Percentiles rank a stretch among this genome's conserved stretches.
These are phyloP conservation scores for Cystobasidium ongulense DNA, from an alignment of 768 basidiomycete genomes.

Conservation along the genomic window DNA sequence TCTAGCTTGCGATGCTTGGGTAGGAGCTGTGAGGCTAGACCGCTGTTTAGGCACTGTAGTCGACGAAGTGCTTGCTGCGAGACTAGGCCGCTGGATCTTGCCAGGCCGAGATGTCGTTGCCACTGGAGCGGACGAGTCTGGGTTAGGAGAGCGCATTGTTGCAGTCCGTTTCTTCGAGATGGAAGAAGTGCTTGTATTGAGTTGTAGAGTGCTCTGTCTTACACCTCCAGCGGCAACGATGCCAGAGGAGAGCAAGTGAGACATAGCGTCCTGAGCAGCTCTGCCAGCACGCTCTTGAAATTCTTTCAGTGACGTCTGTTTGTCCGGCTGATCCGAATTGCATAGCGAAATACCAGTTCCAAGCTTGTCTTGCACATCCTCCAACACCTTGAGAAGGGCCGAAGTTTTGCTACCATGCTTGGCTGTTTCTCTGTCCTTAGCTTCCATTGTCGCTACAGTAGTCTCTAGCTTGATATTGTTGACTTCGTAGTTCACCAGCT, in stretches of 20 bases:
- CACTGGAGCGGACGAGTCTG: neutral
- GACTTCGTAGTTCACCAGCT: conserved; percentile 1
- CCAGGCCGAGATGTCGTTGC: neutral
- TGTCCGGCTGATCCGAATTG: neutral
- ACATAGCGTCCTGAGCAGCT: neutral
- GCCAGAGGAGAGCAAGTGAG: neutral
- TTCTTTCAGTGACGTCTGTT: neutral
- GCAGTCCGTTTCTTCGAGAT: conserved; percentile 3
- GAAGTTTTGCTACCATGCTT: neutral
- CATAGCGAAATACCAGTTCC: neutral
- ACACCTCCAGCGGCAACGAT: neutral
- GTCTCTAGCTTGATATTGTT: conserved; percentile 5
- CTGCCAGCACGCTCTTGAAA: neutral
- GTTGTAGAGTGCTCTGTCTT: neutral
- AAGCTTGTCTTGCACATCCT: neutral
- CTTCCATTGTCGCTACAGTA: neutral
- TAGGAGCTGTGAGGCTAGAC: neutral
- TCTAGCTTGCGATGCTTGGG: neutral
- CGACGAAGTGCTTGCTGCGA: neutral
- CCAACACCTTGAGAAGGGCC: neutral
- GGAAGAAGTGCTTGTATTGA: neutral
- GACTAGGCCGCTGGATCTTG: neutral
- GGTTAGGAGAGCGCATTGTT: neutral
- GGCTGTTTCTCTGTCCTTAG: neutral
- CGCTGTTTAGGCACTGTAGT: neutral